Base-by-base conservation (phyloP, 805 yeast genomes). In the Saitoella complicata region DNA sequence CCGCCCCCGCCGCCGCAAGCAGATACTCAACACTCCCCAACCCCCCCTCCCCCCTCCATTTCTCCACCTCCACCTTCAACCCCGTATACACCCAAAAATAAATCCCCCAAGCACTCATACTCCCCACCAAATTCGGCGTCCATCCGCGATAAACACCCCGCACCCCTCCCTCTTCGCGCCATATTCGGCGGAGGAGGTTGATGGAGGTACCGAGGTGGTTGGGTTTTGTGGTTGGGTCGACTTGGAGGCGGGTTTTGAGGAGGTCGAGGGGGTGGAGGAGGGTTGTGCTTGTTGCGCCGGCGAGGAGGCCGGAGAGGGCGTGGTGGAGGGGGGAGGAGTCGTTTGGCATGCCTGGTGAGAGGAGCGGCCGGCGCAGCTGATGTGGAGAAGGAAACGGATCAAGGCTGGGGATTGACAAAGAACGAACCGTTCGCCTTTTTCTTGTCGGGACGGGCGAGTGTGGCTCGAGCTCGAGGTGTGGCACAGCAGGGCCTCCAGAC, bases 181-280 rank as follows among this genome's bases (percentile, higher is more conserved):
- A 12, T 9, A 12, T 38, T 3, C 3, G 12, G 8, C n/a, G 21
- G 12, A 9, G 13, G 9, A 45, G 29, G 10, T n/a, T n/a, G n/a
- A n/a, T 40, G 43, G 21, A 38, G 11, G 32, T n/a, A n/a, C n/a
- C n/a, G n/a, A n/a, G n/a, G 1, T 21, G 12, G 12, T 12, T 42
- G 30, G 29, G 31, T 9, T 40, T n/a, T 31, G 7, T 30, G 40
- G 41, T 34, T 58, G 53, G 1, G 47, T 38, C 35, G 41, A 53
- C 68, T 58, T 91, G 98, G 38, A 91, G 64, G 45, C 96, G 65
- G 6, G 85, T 70, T 61, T 91, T 91, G 47, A 87, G 63, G 43
- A 91, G 67, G 60, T 91, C 98, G 40, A 91, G 62, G 1, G 98
- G 98, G 58, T 91, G 98, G 32, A 88, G 78, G 1, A 80, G 21